phyloP scores from a whole-genome alignment of 169 alveolate genomes.

The Plasmodium coatneyi region DNA sequence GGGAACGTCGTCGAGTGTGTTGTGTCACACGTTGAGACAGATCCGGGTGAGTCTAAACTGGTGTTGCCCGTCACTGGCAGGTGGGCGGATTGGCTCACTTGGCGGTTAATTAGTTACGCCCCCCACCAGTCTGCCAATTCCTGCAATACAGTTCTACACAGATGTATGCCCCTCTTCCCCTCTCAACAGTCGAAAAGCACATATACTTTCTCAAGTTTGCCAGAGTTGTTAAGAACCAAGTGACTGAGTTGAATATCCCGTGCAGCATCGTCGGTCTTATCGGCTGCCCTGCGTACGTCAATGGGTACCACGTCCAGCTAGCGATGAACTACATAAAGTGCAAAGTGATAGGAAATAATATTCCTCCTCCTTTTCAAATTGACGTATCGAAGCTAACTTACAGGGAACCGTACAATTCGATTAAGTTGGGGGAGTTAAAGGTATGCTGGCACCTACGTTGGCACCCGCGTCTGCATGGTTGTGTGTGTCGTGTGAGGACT shows the following conservation, averaged over 20 bases:
- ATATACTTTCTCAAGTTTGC: conserved; percentile 85
- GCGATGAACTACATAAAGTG: conserved; percentile 86
- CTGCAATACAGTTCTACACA: not conserved
- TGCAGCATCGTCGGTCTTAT: conserved; percentile 86
- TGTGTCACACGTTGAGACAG: conserved; percentile 83
- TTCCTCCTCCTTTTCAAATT: conserved; percentile 89
- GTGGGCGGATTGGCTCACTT: not conserved
- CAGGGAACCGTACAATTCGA: conserved; percentile 85
- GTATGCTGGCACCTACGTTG: conserved; percentile 14
- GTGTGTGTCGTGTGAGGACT: not conserved
- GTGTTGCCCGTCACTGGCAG: not conserved
- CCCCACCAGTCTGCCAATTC: not conserved
- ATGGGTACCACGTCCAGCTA: conserved; percentile 89
- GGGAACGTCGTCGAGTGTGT: conserved; percentile 80
- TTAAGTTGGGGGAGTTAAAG: conserved; percentile 81
- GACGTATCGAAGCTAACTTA: conserved; percentile 87
- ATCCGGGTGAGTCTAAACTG: conserved; percentile 76
- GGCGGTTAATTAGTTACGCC: not conserved
- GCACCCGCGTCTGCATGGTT: not conserved
- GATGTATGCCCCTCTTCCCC: not conserved
- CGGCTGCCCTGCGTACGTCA: conserved; percentile 90
- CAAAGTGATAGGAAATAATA: conserved; percentile 84
- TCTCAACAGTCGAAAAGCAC: conserved; percentile 79
- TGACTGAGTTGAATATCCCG: conserved; percentile 85
- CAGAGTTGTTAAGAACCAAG: conserved; percentile 85